Evolutionary conservation across 129 eudicot species (phyloP).

Genomic region (Kitagawia praeruptora): DNA sequence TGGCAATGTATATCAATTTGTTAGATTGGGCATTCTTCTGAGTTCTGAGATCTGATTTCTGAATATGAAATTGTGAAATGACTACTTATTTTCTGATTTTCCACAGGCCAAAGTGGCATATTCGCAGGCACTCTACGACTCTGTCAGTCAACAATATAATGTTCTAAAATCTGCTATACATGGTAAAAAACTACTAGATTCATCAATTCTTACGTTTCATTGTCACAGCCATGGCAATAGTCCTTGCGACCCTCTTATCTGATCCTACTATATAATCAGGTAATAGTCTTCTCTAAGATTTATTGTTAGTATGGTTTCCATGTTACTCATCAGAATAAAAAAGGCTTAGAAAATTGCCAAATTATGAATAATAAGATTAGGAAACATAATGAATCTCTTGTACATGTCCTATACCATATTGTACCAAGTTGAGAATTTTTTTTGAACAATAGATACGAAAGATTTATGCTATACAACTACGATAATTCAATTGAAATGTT

Average conservation of each 20-base stretch:
- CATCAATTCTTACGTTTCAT: constrained; percentile 56
- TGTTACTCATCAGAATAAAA: no score
- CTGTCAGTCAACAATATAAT: constrained; percentile 61
- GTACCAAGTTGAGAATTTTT: no score
- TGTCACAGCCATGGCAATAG: constrained; percentile 74
- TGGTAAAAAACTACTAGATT: constrained; percentile 59
- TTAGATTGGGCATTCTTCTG: not conserved
- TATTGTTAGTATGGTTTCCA: no score
- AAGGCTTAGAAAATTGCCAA: no score
- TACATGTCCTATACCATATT: no score
- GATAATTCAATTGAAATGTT: no score
- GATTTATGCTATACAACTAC: no score
- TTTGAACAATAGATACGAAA: no score
- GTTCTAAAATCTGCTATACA: constrained; percentile 74
- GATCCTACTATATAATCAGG: constrained; percentile 19
- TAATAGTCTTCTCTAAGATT: no score
- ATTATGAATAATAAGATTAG: no score
- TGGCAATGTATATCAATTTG: not conserved
- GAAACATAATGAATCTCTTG: no score
- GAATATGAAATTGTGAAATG: not conserved
- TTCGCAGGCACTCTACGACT: constrained; percentile 58
- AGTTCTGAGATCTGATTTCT: not conserved
- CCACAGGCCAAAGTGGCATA: constrained; percentile 70
- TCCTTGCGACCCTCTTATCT: not conserved
- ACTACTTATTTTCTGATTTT: not conserved